These are phyloP conservation scores for Scutellaria barbata DNA, from an alignment of 257 asterid genomes.

Conservation along the genomic window DNA sequence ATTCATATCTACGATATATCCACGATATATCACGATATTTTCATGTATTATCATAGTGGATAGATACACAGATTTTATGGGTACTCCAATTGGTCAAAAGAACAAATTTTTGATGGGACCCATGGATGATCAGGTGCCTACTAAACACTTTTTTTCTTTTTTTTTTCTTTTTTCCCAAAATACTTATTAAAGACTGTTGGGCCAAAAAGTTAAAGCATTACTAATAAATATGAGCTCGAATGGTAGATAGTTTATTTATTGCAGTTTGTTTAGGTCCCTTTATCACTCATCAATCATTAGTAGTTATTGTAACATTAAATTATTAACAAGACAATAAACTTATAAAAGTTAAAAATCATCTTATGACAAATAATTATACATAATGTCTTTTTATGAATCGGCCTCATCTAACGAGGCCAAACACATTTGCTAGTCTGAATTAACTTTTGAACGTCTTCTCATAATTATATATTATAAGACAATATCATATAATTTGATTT, in stretches of 20 bases:
- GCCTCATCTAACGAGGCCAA: no score
- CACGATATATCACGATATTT: no score
- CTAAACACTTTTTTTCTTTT: no score
- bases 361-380: no score
- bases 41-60: not conserved
- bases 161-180: conserved; percentile 3
- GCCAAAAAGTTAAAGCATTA: conserved; percentile 23
- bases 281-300: no score
- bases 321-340: not conserved
- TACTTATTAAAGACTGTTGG: conserved; percentile 2
- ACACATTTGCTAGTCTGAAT: no score
- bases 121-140: conserved; percentile 26
- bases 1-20: no score
- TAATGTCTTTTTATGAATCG: no score
- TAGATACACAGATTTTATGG: conserved; percentile 15
- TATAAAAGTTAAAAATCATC: not conserved
- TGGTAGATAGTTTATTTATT: conserved; percentile 20
- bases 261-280: conserved; percentile 9
- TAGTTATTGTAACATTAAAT: not conserved
- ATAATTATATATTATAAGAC: no score
- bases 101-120: conserved; percentile 28
- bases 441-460: no score
- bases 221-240: not conserved
- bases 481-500: no score
- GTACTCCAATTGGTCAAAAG: conserved; percentile 28